Conservation (phyloP, 176 grass and related monocot species). For the Paspalum vaginatum region DNA sequence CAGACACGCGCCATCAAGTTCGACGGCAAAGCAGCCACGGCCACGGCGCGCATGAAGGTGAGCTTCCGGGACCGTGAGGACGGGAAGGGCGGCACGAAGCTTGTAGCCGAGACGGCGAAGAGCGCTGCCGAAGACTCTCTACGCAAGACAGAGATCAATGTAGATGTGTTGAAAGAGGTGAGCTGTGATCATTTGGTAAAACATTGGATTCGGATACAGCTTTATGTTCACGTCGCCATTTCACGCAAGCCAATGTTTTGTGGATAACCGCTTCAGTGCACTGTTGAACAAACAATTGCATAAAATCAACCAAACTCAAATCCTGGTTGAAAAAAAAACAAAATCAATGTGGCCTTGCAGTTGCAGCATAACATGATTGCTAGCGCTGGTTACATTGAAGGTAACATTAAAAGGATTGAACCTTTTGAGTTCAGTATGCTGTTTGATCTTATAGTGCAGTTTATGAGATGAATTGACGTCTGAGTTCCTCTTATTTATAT, state of each 20-base stretch:
- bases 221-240: slow-evolving; percentile 20
- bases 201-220: background rate
- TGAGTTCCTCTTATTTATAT: background rate
- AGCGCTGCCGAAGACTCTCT: slow-evolving; percentile 72
- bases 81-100: slow-evolving; percentile 44
- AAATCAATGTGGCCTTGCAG: background rate
- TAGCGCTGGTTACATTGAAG: background rate
- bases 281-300: background rate
- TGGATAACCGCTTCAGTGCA: background rate
- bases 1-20: slow-evolving; percentile 75
- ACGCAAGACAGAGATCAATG: slow-evolving; percentile 60
- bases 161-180: slow-evolving; percentile 84
- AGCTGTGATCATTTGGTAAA: slow-evolving; percentile 37
- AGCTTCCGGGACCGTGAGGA: slow-evolving; percentile 50
- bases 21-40: slow-evolving; percentile 52
- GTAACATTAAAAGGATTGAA: background rate
- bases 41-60: slow-evolving; percentile 72
- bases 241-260: slow-evolving; percentile 14
- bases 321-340: background rate
- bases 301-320: background rate
- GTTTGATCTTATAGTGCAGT: background rate
- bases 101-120: slow-evolving; percentile 79
- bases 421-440: background rate
- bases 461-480: background rate
- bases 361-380: slow-evolving; percentile 2